Percentiles rank a stretch among this genome's conserved stretches.
Conservation (phyloP, 2,329 filamentous ascomycete species). For the Arachnomyces sp. region DNA sequence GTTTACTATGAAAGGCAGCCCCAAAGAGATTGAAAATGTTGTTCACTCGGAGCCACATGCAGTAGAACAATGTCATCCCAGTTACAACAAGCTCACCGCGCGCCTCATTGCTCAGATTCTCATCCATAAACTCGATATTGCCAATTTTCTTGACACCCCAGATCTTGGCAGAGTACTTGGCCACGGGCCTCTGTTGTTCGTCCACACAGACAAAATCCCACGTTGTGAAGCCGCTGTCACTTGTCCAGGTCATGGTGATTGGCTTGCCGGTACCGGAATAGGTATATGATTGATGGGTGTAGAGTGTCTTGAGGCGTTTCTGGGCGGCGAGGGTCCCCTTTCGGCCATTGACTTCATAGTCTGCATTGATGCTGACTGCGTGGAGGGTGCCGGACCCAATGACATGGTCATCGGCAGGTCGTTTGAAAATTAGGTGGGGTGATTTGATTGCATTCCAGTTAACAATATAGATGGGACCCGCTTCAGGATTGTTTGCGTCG, state of each 20-base stretch:
- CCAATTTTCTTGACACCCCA: slow-evolving; percentile 21
- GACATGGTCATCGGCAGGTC: slow-evolving; percentile 6
- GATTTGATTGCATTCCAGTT: slow-evolving; percentile 11
- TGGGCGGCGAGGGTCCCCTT: slow-evolving; percentile 18
- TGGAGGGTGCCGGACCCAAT: slow-evolving; percentile 19
- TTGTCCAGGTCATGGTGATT: slow-evolving; percentile 22
- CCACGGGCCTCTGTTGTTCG: slow-evolving; percentile 21
- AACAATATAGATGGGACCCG: slow-evolving; percentile 17
- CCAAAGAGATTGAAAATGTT: slow-evolving; percentile 20
- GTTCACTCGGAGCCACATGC: slow-evolving; percentile 18
- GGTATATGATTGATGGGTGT: slow-evolving; percentile 21
- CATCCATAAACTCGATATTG: slow-evolving; percentile 21
- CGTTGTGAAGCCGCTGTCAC: slow-evolving; percentile 17
- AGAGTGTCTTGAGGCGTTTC: slow-evolving; percentile 19
- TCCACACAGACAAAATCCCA: slow-evolving; percentile 27
- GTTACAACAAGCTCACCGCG: slow-evolving; percentile 25
- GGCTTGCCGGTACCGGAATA: slow-evolving; percentile 14
- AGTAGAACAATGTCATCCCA: slow-evolving; percentile 20
- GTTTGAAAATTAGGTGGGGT: slow-evolving; percentile 17
- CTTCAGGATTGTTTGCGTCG: slow-evolving; percentile 10
- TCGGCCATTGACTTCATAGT: slow-evolving; percentile 19
- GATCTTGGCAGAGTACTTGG: slow-evolving; percentile 18
- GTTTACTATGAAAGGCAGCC: too few species aligned
- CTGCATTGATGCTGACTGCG: slow-evolving; percentile 19
- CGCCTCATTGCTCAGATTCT: slow-evolving; percentile 9